Evolutionary conservation across 2,329 filamentous ascomycete species (phyloP).

Genomic region (Cercospora beticola): DNA sequence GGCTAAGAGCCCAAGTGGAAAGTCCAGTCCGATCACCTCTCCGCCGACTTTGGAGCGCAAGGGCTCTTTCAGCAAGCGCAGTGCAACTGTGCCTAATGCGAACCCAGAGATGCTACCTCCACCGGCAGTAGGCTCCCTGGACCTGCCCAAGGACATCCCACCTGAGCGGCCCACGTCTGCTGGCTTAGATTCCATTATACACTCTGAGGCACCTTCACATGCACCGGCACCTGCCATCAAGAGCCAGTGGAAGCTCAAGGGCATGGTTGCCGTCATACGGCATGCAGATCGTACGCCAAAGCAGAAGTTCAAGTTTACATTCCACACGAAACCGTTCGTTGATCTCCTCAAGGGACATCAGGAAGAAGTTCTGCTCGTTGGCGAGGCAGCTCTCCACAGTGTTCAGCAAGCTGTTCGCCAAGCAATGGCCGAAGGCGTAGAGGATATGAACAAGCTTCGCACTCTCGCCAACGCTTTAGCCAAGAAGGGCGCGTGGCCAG

Average conservation of each 20-base stretch:
- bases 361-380: slow-evolving; percentile 91
- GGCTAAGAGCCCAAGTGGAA: slow-evolving; percentile 31
- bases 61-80: slow-evolving; percentile 15
- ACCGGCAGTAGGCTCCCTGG: slow-evolving; percentile 28
- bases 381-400: slow-evolving; percentile 82
- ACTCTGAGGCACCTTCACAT: slow-evolving; percentile 29
- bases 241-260: slow-evolving; percentile 96
- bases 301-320: slow-evolving; percentile 99
- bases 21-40: slow-evolving; percentile 44
- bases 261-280: slow-evolving; percentile 92
- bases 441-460: slow-evolving; percentile 84
- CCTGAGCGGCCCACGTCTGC: slow-evolving; percentile 20
- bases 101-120: slow-evolving; percentile 35
- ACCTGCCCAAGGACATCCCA: slow-evolving; percentile 12
- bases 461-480: slow-evolving; percentile 81
- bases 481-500: slow-evolving; percentile 90
- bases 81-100: slow-evolving; percentile 25
- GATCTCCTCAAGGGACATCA: slow-evolving; percentile 92
- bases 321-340: slow-evolving; percentile 94
- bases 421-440: slow-evolving; percentile 74
- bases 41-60: slow-evolving; percentile 44
- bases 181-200: slow-evolving; percentile 19
- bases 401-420: slow-evolving; percentile 84
- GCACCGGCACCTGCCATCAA: slow-evolving; percentile 63
- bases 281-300: slow-evolving; percentile 97